phyloP scores from a whole-genome alignment of 805 yeast genomes.

The Jamesozyma gamospora region DNA sequence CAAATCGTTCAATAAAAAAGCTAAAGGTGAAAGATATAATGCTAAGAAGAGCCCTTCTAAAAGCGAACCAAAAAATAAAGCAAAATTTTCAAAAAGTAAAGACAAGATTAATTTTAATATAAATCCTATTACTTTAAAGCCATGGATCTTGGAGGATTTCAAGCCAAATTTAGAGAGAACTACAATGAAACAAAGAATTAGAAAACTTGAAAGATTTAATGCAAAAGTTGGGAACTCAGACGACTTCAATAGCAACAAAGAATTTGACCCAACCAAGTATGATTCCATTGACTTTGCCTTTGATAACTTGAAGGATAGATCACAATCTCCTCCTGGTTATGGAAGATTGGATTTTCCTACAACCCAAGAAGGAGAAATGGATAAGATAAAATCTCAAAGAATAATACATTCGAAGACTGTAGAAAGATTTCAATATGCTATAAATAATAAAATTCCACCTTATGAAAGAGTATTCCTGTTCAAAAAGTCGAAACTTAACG shows the following conservation, averaged over 20 bases:
- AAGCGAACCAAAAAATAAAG: too few species aligned
- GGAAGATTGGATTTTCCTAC: conserved; percentile 50
- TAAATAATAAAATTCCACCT: conserved; percentile 26
- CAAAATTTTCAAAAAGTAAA: neutral
- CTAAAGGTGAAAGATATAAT: too few species aligned
- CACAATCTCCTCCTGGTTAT: conserved; percentile 48
- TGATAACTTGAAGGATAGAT: conserved; percentile 28
- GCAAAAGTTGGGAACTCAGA: conserved; percentile 15
- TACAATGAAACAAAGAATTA: conserved; percentile 9
- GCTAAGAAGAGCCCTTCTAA: neutral
- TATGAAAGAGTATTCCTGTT: conserved; percentile 36
- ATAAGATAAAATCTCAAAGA: conserved; percentile 28
- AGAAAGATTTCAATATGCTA: conserved; percentile 37
- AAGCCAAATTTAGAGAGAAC: conserved; percentile 17
- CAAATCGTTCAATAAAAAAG: neutral
- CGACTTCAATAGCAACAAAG: neutral
- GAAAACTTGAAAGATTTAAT: conserved; percentile 14
- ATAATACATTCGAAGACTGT: conserved; percentile 33
- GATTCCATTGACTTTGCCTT: conserved; percentile 9
- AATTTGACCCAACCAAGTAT: neutral
- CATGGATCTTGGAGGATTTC: conserved; percentile 30
- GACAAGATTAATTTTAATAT: conserved; percentile 10
- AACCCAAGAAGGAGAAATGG: conserved; percentile 40
- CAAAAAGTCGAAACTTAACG: conserved; percentile 33
- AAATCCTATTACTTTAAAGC: conserved; percentile 22